Evolutionary conservation across 2,329 filamentous ascomycete species (phyloP).

Genomic region (Sclerotiophoma versabilis): DNA sequence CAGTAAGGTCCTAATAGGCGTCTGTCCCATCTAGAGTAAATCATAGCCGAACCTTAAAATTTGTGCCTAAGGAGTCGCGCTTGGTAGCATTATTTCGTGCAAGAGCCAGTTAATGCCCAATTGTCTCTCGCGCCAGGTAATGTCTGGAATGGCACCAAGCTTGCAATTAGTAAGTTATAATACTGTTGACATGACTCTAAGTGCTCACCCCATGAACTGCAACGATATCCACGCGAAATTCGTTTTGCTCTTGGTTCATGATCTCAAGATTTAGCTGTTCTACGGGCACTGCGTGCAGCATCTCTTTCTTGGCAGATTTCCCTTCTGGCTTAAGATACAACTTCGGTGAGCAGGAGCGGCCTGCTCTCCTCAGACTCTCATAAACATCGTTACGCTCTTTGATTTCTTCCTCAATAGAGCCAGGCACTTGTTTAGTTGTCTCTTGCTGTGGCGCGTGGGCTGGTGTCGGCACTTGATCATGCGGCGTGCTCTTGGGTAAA

Average conservation of each 20-base stretch:
- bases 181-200: neutral
- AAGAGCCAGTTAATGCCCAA: neutral
- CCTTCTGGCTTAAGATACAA: neutral
- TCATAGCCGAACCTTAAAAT: neutral
- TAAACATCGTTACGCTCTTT: neutral
- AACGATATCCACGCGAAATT: neutral
- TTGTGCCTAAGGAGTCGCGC: neutral
- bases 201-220: neutral
- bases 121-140: neutral
- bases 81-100: neutral
- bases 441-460: neutral
- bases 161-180: neutral
- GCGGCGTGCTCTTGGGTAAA: neutral
- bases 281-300: neutral
- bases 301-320: neutral
- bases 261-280: neutral
- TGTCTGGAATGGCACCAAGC: neutral
- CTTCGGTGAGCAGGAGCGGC: neutral
- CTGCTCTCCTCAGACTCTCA: neutral
- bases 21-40: neutral
- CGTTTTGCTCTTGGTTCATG: neutral
- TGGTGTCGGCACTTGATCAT: neutral
- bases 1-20: neutral
- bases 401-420: neutral
- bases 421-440: neutral